Evolutionary conservation across 2,329 filamentous ascomycete genomes (phyloP), one percentile per base, ranked within the genome.

Genomic region (Fusarium longipes): DNA sequence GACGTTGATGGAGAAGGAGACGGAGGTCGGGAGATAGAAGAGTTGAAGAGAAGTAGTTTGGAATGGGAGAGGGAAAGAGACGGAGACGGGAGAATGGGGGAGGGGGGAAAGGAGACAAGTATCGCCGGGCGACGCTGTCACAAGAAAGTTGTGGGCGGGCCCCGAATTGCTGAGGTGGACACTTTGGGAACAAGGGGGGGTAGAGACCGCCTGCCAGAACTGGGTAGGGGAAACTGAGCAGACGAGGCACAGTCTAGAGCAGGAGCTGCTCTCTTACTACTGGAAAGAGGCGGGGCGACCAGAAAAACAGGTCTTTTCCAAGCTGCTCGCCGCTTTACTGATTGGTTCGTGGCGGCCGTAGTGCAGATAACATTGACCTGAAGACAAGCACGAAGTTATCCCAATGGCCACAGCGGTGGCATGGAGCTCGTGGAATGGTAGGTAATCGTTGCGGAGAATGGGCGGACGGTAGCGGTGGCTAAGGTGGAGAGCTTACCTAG

Each of bases 141-240:
- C 71, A 73, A 70, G 73, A 75, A 74, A 77, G 75, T 75, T 76
- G 75, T 77, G 76, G 75, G 77, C 74, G 72, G 74, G 73, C 74
- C 73, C 71, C 74, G 71, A 74, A 68, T 66, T 73, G 67, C 72
- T 73, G 73, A 74, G 72, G 71, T 74, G 70, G 72, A 73, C 71
- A 73, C 69, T 70, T 60, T 59, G 63, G 43, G 65, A 63, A 57
- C 60, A 62, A 61, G 63, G 62, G 68, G 56, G 66, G 65, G 59
- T 10, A 57, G 70, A 72, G 68, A 73, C 72, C 70, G 70, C 72
- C 71, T 75, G 70, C 69, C 71, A 61, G 59, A 65, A 67, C 50
- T 57, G 68, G 59, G 63, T 49, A 62, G 61, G 59, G 57, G 57
- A 35, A 51, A 44, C 51, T 63, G 65, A 65, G 35, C 42, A 56